Evolutionary conservation across 2,329 filamentous ascomycete species (phyloP).

Genomic region (Penicillium polonicum): DNA sequence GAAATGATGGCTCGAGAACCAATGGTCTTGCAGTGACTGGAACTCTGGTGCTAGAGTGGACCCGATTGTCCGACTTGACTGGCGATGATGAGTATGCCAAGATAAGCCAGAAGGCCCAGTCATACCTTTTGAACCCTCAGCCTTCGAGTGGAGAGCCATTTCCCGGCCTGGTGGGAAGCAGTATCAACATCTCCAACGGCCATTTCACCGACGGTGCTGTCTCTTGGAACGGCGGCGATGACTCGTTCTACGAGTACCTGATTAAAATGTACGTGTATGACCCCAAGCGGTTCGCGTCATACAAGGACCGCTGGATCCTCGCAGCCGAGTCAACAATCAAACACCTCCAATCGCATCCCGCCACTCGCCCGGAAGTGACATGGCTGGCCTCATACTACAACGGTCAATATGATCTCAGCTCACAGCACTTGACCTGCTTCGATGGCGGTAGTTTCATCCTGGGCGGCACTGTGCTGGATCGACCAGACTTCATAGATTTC

Average conservation of each 20-base stretch:
- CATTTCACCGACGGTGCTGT: constrained; percentile 65
- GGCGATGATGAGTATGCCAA: constrained; percentile 65
- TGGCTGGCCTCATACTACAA: constrained; percentile 52
- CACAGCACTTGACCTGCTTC: constrained; percentile 69
- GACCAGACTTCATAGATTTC: constrained; percentile 68
- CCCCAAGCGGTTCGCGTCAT: constrained; percentile 58
- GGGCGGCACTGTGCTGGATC: constrained; percentile 67
- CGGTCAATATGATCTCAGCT: constrained; percentile 38
- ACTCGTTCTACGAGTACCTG: constrained; percentile 86
- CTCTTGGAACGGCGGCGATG: constrained; percentile 74
- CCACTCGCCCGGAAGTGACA: constrained; percentile 65
- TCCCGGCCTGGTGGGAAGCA: constrained; percentile 71
- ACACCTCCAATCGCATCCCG: constrained; percentile 68
- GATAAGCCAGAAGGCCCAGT: constrained; percentile 66
- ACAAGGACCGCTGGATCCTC: constrained; percentile 71
- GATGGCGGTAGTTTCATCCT: constrained; percentile 83
- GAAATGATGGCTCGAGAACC: constrained; percentile 51
- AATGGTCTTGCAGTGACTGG: constrained; percentile 77
- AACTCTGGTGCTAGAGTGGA: constrained; percentile 81
- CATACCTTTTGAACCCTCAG: constrained; percentile 66
- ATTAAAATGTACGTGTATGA: constrained; percentile 91
- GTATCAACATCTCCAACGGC: constrained; percentile 65
- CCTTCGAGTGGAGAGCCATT: constrained; percentile 67
- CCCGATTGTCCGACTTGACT: constrained; percentile 71
- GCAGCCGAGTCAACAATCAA: constrained; percentile 74